These are phyloP conservation scores for Madurella mycetomatis DNA, from an alignment of 2,329 filamentous ascomycete species.

Conservation along the genomic window DNA sequence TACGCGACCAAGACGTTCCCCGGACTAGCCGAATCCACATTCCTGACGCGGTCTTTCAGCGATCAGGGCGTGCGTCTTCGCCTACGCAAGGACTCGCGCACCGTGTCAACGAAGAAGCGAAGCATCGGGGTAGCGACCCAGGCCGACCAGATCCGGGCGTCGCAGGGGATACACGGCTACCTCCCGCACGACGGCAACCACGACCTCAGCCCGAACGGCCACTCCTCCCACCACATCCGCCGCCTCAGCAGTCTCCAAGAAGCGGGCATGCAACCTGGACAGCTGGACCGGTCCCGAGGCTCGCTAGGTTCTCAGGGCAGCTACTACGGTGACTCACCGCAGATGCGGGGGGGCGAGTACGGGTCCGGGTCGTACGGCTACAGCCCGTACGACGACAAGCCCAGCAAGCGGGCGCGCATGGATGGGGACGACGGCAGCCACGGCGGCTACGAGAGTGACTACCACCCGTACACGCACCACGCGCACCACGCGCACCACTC, in stretches of 20 bases:
- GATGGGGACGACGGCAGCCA: conserved; percentile 14
- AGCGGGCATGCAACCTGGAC: not conserved
- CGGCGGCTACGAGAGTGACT: conserved; percentile 22
- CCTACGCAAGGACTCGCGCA: conserved; percentile 75
- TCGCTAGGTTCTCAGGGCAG: conserved; percentile 18
- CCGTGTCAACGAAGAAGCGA: conserved; percentile 46
- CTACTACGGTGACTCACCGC: conserved; percentile 24
- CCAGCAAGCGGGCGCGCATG: conserved; percentile 23
- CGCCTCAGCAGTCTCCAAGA: conserved; percentile 22
- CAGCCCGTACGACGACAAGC: conserved; percentile 20
- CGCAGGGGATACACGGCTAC: conserved; percentile 16
- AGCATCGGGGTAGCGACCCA: conserved; percentile 31
- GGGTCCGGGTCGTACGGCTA: conserved; percentile 19
- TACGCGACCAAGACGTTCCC: conserved; percentile 65
- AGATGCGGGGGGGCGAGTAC: conserved; percentile 21
- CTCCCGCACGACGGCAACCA: conserved; percentile 15
- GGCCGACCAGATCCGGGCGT: conserved; percentile 16
- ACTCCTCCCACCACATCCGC: conserved; percentile 19
- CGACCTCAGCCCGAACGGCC: conserved; percentile 22
- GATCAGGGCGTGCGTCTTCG: conserved; percentile 82
- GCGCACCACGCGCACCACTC: conserved; percentile 16
- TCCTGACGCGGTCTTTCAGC: conserved; percentile 74
- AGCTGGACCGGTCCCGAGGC: conserved; percentile 18
- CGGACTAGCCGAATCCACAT: conserved; percentile 76
- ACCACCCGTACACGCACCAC: conserved; percentile 19